Base-by-base conservation (phyloP, 441 rosid genomes). In the Aleurites moluccanus region DNA sequence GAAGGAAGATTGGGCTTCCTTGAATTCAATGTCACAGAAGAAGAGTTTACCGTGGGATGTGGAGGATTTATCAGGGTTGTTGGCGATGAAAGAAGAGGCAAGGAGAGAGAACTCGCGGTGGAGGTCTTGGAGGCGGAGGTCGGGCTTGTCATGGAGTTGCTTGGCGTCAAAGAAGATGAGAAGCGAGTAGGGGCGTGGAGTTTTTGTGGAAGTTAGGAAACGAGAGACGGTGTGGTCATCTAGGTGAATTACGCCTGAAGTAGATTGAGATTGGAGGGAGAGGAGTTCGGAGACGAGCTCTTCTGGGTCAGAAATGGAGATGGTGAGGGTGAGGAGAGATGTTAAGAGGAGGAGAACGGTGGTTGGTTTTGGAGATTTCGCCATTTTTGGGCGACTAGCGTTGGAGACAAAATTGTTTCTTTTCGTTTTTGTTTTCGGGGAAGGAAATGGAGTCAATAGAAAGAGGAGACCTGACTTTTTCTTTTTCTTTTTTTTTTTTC, bases 131-230 rank as follows among this genome's bases (percentile, higher is more conserved):
- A 89, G 87, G 79, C 78, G 96, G 71, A 89, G 98, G 70, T 93
- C 95, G 33, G 76, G 1, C 79, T 92, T 93, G 82, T 87, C 89
- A 75, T 90, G 95, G 84, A 93, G 93, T 71, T 92, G 93, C 15
- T 78, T 75, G 57, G 98, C 97, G 74, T 95, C 99, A 85, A 95
- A 95, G 92, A 91, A 95, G 84, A 95, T 77, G 82, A 95, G 84
- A 57, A 91, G 60, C 0, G 89, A 81, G 87, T 91, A 93, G 16
- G 94, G 88, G 4, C 97, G 91, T 0, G 97, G 98, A 8, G 91
- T 77, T 57, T 82, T 84, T 16, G 83, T 71, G 38, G 97, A 89
- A 67, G 89, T 85, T 47, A 95, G 74, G 87, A 91, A 95, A 53
- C 92, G 92, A 44, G 92, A 86, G 63, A 93, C 49, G 20, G 83